These are phyloP conservation scores for Lactifluus subvellereus DNA, from an alignment of 768 basidiomycete genomes.

Conservation along the genomic window DNA sequence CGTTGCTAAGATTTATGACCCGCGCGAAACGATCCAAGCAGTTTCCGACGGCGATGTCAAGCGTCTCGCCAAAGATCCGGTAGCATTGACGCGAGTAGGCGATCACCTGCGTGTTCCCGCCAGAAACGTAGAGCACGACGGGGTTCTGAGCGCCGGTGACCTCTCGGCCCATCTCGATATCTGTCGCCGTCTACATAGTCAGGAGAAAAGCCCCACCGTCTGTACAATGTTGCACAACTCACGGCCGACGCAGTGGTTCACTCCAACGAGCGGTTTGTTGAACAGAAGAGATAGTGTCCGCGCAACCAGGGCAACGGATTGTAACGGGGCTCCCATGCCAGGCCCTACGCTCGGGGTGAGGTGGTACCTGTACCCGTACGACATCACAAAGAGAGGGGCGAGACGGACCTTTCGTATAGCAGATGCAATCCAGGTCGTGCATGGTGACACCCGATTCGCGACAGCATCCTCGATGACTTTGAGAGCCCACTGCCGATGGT, in stretches of 20 bases:
- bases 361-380: background rate
- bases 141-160: constrained; percentile 94
- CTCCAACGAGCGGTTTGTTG: constrained; percentile 87
- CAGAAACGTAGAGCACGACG: constrained; percentile 95
- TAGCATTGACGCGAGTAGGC: constrained; percentile 97
- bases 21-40: constrained; percentile 96
- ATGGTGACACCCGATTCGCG: constrained; percentile 58
- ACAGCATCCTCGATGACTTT: constrained; percentile 76
- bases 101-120: constrained; percentile 98
- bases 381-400: background rate
- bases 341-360: constrained; percentile 53
- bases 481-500: constrained; percentile 91
- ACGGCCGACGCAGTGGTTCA: constrained; percentile 99
- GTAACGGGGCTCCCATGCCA: constrained; percentile 98
- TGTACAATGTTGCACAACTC: constrained; percentile 30
- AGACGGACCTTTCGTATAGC: constrained; percentile 85
- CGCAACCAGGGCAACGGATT: constrained; percentile 91
- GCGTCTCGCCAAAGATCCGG: constrained; percentile 96
- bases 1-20: constrained; percentile 90
- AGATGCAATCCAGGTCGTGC: constrained; percentile 86
- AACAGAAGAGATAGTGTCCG: constrained; percentile 84
- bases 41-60: constrained; percentile 99
- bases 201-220: background rate
- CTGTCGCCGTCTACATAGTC: constrained; percentile 37
- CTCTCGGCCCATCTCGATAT: constrained; percentile 97